phyloP scores from a whole-genome alignment of 2,329 filamentous ascomycete species.

The Nigrospora osmanthi region DNA sequence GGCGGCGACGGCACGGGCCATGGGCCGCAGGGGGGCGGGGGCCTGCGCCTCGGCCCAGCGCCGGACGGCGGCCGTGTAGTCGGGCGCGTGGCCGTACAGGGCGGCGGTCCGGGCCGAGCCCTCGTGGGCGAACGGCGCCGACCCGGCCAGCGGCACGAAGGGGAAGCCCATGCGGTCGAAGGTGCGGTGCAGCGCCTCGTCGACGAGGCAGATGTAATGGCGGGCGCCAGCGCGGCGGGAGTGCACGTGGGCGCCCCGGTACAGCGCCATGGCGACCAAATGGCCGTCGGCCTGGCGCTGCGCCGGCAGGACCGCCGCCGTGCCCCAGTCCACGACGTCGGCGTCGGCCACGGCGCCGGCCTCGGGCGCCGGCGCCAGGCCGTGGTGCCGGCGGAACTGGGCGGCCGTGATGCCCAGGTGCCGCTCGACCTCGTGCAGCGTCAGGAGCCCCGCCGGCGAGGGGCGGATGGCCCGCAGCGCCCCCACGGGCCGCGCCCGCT shows the following conservation, averaged over 20 bases:
- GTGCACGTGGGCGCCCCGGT: conserved; percentile 4
- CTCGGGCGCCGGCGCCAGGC: conserved; percentile 1
- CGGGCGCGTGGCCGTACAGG: conserved; percentile 1
- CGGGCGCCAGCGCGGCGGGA: conserved; percentile 2
- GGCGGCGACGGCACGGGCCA: neutral
- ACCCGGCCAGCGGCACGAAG: conserved; percentile 3
- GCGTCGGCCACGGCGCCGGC: neutral
- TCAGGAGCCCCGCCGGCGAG: conserved; percentile 2
- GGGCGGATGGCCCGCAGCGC: conserved; percentile 2
- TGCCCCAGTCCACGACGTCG: conserved; percentile 3
- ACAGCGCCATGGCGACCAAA: conserved; percentile 5
- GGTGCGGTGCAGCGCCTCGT: conserved; percentile 3
- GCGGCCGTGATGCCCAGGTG: conserved; percentile 1
- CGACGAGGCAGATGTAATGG: conserved; percentile 6
- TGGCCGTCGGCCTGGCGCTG: conserved; percentile 3
- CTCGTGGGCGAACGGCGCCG: conserved; percentile 3
- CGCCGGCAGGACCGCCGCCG: conserved; percentile 2
- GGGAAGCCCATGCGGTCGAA: conserved; percentile 4
- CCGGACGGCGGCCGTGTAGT: conserved; percentile 1
- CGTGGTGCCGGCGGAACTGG: conserved; percentile 1
- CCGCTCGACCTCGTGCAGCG: conserved; percentile 3
- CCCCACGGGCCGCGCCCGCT: neutral
- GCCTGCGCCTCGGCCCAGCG: neutral
- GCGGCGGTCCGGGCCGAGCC: conserved; percentile 3
- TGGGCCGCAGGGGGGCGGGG: neutral